phyloP scores from a whole-genome alignment of 257 asterid species.

The Lavandula angustifolia region DNA sequence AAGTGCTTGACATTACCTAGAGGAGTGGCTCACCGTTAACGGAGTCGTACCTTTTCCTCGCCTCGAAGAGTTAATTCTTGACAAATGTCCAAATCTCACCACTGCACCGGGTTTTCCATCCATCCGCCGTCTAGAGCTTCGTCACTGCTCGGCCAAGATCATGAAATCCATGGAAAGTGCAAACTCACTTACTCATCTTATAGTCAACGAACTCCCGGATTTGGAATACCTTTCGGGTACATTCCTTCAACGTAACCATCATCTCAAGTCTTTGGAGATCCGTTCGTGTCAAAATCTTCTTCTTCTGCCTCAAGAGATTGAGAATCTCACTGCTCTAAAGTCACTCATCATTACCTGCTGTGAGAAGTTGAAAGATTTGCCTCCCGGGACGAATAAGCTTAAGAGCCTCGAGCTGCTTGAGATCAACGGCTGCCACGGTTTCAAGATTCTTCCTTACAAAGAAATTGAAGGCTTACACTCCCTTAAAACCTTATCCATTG shows the following conservation, averaged over 20 bases:
- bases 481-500: conserved; percentile 30
- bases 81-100: conserved; percentile 29
- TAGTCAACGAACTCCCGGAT: conserved; percentile 20
- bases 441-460: conserved; percentile 27
- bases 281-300: conserved; percentile 32
- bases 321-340: conserved; percentile 23
- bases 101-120: conserved; percentile 26
- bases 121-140: conserved; percentile 32
- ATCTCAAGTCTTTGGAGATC: conserved; percentile 25
- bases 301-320: conserved; percentile 24
- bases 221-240: conserved; percentile 21
- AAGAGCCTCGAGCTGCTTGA: conserved; percentile 34
- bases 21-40: conserved; percentile 28
- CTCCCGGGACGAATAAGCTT: conserved; percentile 17
- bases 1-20: conserved; percentile 20
- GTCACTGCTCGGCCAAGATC: conserved; percentile 21
- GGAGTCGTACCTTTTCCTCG: conserved; percentile 22
- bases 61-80: conserved; percentile 25
- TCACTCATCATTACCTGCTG: conserved; percentile 33
- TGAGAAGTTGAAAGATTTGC: conserved; percentile 19
- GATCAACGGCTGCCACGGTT: conserved; percentile 30
- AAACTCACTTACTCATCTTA: conserved; percentile 24
- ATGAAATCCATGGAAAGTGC: conserved; percentile 24
- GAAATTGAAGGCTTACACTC: conserved; percentile 23
- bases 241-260: conserved; percentile 17